Base-by-base conservation (phyloP, 306 rosid species). In the Alnus rubra region DNA sequence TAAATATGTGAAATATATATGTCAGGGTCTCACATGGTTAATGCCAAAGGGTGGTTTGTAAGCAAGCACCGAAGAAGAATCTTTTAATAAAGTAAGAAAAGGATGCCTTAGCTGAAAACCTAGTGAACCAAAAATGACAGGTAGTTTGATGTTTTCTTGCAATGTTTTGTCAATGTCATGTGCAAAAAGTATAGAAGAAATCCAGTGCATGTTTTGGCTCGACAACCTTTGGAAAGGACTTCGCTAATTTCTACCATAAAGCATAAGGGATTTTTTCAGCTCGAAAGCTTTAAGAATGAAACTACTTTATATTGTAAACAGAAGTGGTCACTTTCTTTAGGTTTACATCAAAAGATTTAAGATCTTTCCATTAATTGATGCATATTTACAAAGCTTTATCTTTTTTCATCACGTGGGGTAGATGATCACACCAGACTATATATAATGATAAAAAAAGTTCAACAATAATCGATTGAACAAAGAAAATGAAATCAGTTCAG, bases 101-200 rank as follows among this genome's bases (percentile, higher is more conserved):
- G 23, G 74, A 82, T 77, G 74, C 19, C 73, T 64, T 76, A 7
- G n/a, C 28, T 23, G 52, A 67, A 79, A 65, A 80, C 71, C 74
- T 4, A 74, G 63, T 54, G 70, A 65, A 39, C 78, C 53, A 62
- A 55, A 56, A 79, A 48, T 65, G 79, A 72, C 76, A 72, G 70
- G 62, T 9, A 59, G 19, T 53, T 77, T 45, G 80, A 78, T 85
- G 77, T 80, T 28, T 79, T 74, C 3, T 53, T 53, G 49, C 73
- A 53, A 23, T 79, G 69, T 76, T 74, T 77, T 71, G 76, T 74
- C 78, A 79, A 72, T 73, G 81, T 78, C 53, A 52, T 13, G 31
- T 67, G 60, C 69, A 33, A 59, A n/a, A 28, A 9, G 69, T 39
- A 53, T 64, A 62, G 84, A 70, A 55, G 56, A 53, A 67, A 76